These are phyloP conservation scores for Paracoccidioides lutzii DNA, from an alignment of 2,329 filamentous ascomycete species.

Conservation along the genomic window DNA sequence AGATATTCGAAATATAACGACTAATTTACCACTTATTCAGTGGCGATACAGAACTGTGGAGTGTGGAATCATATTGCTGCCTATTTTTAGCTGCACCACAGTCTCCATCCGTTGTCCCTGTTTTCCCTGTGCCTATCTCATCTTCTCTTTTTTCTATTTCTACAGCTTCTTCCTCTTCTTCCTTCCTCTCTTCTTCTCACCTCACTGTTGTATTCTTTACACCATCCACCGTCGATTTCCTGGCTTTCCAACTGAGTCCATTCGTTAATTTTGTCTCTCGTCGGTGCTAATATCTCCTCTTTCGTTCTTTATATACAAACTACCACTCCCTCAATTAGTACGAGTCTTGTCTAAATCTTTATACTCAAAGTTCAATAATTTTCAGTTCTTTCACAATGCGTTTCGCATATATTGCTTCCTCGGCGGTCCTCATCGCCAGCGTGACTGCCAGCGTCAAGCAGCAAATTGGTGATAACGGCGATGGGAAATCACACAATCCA, in stretches of 20 bases:
- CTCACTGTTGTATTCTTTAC: conserved; percentile 11
- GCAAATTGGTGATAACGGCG: background rate
- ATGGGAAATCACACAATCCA: too few relatives aligned
- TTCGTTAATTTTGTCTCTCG: conserved; percentile 18
- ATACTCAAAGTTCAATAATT: background rate
- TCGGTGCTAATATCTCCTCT: background rate
- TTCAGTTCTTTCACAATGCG: conserved; percentile 30
- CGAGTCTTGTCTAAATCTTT: too few relatives aligned
- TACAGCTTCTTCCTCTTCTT: background rate
- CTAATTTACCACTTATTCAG: too few relatives aligned
- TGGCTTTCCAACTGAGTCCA: conserved; percentile 27
- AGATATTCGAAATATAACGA: too few relatives aligned
- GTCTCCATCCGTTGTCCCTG: background rate
- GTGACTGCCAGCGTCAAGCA: conserved; percentile 18
- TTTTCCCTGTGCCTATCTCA: conserved; percentile 2
- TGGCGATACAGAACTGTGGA: too few relatives aligned
- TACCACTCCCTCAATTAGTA: conserved; percentile 16
- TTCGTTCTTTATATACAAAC: conserved; percentile 15
- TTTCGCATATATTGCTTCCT: conserved; percentile 33
- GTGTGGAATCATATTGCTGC: too few relatives aligned
- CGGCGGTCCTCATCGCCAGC: conserved; percentile 29
- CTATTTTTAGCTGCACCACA: background rate
- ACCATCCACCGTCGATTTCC: conserved; percentile 9
- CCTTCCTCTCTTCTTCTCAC: background rate
- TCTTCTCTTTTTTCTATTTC: background rate